A percentile compares a stretch with the other conserved stretches of the same genome.
These are phyloP conservation scores for Pelagophyceae sp. DNA, from an alignment of 352 stramenopile genomes.

Conservation along the genomic window DNA sequence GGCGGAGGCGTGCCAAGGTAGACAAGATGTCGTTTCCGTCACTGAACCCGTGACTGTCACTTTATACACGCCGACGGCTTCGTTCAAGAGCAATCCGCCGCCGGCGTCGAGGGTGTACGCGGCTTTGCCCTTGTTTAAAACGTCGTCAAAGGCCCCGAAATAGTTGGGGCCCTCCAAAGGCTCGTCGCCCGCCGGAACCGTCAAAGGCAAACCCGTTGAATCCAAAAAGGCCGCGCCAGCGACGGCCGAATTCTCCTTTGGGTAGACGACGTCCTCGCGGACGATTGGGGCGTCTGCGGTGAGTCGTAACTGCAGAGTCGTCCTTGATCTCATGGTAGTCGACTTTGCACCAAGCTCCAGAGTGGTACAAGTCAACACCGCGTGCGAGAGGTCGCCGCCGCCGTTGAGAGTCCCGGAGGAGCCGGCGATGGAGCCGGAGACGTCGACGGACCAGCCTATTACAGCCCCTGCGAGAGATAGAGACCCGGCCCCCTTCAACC, in stretches of 20 bases:
- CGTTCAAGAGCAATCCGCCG: not conserved
- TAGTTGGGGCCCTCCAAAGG: not conserved
- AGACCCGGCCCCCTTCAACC: not conserved
- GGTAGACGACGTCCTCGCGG: not conserved
- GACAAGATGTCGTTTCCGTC: not conserved
- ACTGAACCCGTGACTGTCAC: not conserved
- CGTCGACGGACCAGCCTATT: not conserved
- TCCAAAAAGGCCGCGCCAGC: not conserved
- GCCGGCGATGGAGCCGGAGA: not conserved
- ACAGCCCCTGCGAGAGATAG: not conserved
- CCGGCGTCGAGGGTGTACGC: not conserved
- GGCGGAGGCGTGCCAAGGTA: constrained; percentile 12
- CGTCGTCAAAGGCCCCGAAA: not conserved
- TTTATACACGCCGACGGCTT: not conserved
- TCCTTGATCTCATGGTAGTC: not conserved
- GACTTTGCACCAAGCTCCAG: not conserved
- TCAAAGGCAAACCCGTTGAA: not conserved
- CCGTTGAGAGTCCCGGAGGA: not conserved
- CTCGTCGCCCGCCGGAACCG: not conserved
- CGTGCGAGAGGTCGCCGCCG: not conserved
- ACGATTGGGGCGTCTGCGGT: not conserved
- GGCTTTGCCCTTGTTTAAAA: not conserved
- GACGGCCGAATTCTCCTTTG: not conserved
- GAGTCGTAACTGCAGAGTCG: not conserved
- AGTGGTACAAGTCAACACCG: not conserved